These are phyloP conservation scores for Russula griseocarnosa DNA, from an alignment of 768 basidiomycete species.

Conservation along the genomic window DNA sequence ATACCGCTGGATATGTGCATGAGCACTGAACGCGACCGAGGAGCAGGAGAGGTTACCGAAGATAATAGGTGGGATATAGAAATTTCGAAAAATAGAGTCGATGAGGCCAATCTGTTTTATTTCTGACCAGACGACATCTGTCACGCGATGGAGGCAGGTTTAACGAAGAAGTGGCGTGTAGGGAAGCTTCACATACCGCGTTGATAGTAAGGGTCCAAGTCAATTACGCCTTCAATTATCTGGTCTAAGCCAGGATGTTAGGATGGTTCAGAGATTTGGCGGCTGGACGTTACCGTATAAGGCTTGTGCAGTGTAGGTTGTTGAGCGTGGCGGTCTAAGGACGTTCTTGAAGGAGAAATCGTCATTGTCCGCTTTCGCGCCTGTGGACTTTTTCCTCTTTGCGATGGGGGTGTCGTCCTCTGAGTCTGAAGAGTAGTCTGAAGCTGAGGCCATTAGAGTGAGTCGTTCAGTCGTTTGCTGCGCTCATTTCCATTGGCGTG, in stretches of 20 bases:
- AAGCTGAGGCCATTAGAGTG: constrained; percentile 15
- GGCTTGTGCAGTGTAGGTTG: constrained; percentile 60
- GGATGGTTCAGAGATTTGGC: background rate
- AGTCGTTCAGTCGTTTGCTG: background rate
- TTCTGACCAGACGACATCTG: constrained; percentile 65
- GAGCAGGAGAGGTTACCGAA: constrained; percentile 45
- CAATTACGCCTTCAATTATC: constrained; percentile 44
- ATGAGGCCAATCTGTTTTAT: constrained; percentile 57
- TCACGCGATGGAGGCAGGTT: background rate
- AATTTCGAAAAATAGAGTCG: constrained; percentile 61
- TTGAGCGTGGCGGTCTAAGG: constrained; percentile 53
- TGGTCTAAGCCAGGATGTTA: constrained; percentile 38
- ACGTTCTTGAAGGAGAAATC: constrained; percentile 39
- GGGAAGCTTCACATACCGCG: constrained; percentile 40
- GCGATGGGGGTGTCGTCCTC: constrained; percentile 20
- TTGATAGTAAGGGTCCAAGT: constrained; percentile 65
- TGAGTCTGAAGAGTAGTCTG: constrained; percentile 21
- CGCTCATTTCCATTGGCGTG: no score
- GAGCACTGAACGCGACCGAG: background rate
- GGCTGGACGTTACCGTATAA: constrained; percentile 45
- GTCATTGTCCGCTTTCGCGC: constrained; percentile 30
- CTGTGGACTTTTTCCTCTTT: constrained; percentile 17
- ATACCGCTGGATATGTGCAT: constrained; percentile 39
- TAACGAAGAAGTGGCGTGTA: background rate
- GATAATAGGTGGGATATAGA: constrained; percentile 63